These are phyloP conservation scores for Myrmaecium sp. DNA, from an alignment of 2,329 filamentous ascomycete genomes.

Conservation along the genomic window DNA sequence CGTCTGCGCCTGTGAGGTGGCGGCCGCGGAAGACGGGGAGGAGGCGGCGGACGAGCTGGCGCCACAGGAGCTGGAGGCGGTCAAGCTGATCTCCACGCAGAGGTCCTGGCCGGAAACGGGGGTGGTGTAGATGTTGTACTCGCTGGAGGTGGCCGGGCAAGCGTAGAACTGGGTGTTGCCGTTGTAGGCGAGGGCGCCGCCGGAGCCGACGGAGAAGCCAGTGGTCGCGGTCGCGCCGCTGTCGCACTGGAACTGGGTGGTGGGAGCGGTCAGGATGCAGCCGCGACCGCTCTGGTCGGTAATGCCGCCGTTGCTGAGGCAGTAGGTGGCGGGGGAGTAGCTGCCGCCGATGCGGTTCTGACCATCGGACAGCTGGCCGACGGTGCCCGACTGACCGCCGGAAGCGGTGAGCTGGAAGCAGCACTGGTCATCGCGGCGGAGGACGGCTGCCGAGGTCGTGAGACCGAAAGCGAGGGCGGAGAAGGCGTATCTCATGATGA, in stretches of 20 bases:
- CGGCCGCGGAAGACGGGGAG: constrained; percentile 6
- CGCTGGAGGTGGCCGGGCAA: constrained; percentile 40
- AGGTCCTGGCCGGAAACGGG: constrained; percentile 26
- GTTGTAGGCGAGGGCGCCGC: constrained; percentile 36
- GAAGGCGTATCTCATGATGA: constrained; percentile 9
- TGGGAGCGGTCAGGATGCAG: constrained; percentile 45
- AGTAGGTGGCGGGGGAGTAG: constrained; percentile 33
- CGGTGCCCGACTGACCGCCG: constrained; percentile 31
- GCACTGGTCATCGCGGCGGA: constrained; percentile 12
- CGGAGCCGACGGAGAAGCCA: constrained; percentile 39
- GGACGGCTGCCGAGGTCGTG: constrained; percentile 8
- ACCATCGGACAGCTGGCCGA: constrained; percentile 45
- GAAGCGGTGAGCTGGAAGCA: constrained; percentile 36
- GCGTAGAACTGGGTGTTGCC: constrained; percentile 39
- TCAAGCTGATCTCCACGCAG: constrained; percentile 33
- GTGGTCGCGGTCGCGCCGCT: constrained; percentile 30
- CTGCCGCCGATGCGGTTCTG: constrained; percentile 40
- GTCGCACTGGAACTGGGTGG: constrained; percentile 46
- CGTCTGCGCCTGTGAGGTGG: too few relatives aligned
- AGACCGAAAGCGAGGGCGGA: constrained; percentile 8
- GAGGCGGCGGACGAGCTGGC: constrained; percentile 12
- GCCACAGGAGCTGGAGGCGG: constrained; percentile 17
- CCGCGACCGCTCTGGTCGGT: constrained; percentile 39
- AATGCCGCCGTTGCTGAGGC: constrained; percentile 33
- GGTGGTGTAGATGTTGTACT: constrained; percentile 38